phyloP scores from a whole-genome alignment of 208 protist genomes.

The Naegleria lovaniensis region DNA sequence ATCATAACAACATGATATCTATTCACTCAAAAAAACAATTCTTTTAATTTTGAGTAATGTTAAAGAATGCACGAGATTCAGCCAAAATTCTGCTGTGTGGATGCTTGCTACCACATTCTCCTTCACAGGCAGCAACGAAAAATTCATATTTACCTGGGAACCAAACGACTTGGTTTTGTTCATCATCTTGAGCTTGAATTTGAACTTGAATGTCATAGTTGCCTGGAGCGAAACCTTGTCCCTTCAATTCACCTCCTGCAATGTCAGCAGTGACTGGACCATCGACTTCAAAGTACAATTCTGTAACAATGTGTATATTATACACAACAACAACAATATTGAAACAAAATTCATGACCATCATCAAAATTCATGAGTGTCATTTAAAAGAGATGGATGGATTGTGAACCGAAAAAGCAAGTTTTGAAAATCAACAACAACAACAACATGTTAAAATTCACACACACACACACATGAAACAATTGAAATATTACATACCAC shows the following conservation, averaged over 20 bases:
- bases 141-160: constrained; percentile 38
- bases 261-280: constrained; percentile 26
- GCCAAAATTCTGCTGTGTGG: constrained; percentile 37
- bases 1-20: too few relatives aligned
- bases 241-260: constrained; percentile 33
- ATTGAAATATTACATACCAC: constrained; percentile 38
- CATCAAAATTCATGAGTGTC: too few relatives aligned
- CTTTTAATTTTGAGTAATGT: constrained; percentile 25
- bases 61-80: constrained; percentile 30
- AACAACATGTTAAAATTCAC: too few relatives aligned
- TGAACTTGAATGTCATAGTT: constrained; percentile 30
- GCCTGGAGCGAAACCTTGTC: constrained; percentile 30
- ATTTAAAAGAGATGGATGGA: too few relatives aligned
- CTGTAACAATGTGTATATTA: too few relatives aligned
- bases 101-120: constrained; percentile 42
- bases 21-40: too few relatives aligned
- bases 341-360: too few relatives aligned
- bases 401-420: too few relatives aligned
- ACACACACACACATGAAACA: too few relatives aligned
- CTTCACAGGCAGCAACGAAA: constrained; percentile 40
- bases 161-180: constrained; percentile 32
- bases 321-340: too few relatives aligned
- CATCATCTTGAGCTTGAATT: constrained; percentile 37
- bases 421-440: too few relatives aligned
- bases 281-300: neutral